Base-by-base conservation (phyloP, 768 basidiomycete species). In the Fomitopsis serialis region DNA sequence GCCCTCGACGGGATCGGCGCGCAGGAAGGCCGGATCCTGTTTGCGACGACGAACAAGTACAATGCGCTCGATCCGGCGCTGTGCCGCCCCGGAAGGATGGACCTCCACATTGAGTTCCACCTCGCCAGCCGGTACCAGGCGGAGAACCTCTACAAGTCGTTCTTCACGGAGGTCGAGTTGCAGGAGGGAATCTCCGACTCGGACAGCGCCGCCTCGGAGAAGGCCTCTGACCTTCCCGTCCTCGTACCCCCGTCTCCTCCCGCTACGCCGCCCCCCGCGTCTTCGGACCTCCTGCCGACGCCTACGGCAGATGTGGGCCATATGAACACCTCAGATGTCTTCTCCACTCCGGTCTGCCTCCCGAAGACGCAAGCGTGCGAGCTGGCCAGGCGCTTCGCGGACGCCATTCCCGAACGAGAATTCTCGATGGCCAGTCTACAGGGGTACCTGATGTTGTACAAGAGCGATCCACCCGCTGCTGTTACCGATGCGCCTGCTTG, bases 41-140 rank as follows among this genome's bases (percentile, higher is more conserved):
- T 87, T 50, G 88, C 88, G 5, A 89, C 87, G 3, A 89, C 87
- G 1, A 90, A 92, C 72, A 81, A 84, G 56, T 88, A 86, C 65
- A 63, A 67, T 7, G 70, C 78, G 1, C 80, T 92, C 25, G 89
- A 91, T 60, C 76, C 85, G 1, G 90, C 89, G 1, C 75, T 92
- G 23, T 80, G 78, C 61, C 81, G 89, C 40, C 85, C 89, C 1
- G 89, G 89, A 22, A 81, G 89, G 11, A 85, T 92, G 82, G 89
- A 92, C 63, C 63, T 90, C 19, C 85, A 89, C 59, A 71, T 92
- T 53, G 82, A 89, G 63, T 92, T 90, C 70, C 78, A 79, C 60
- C 74, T 83, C 17, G 85, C 89, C 13, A 87, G 83, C 63, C 75
- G 70, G 53, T 81, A 77, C 68, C 88, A 91, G 59, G 84, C 83